Base-by-base conservation (phyloP, 805 yeast genomes). In the Wickerhamomyces pijperi region DNA sequence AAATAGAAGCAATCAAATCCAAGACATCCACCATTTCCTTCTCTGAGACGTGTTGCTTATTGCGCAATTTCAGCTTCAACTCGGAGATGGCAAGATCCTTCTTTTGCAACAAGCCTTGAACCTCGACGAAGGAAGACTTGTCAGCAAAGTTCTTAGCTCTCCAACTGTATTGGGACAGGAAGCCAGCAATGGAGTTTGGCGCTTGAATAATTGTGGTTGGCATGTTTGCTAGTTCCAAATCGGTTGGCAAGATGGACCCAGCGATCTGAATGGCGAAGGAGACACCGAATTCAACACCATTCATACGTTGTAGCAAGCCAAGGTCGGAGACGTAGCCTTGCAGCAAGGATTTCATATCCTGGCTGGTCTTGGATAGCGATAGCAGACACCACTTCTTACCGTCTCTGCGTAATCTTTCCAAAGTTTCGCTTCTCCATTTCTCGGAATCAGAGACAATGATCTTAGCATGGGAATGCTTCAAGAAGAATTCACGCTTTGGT, bases 221-320 rank as follows among this genome's bases (percentile, higher is more conserved):
- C 32, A 77, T 63, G 34, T 71, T 69, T 2, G 74, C 68, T 21
- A 79, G 57, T 49, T 82, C 92, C 34, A 78, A 63, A 49, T 85
- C 94, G 21, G 67, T 68, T 16, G 78, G 67, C n/a, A 78, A 61
- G 12, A 85, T 70, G 4, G 72, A 57, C 4, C 92, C 86, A 1
- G 95, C 94, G 78, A 86, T 72, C 47, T 84, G 92, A 42, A 88
- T 63, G 0, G 98, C 97, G 67, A 90, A 84, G 0, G 94, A 79
- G 36, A 87, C 80, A 39, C 97, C 97, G 51, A 72, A 78, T 41
- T 82, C 79, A 33, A 83, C 70, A 49, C 50, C 63, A 49, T 57
- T 69, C 46, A 56, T 54, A 45, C 51, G 60, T 45, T 49, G 61
- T 40, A 49, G 39, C 19, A 43, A 36, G 19, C 66, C 62, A 47